Percentiles rank a stretch among this genome's conserved stretches.
These are phyloP conservation scores for Coprinopsis marcescibilis DNA, from an alignment of 768 basidiomycete genomes.

Conservation along the genomic window DNA sequence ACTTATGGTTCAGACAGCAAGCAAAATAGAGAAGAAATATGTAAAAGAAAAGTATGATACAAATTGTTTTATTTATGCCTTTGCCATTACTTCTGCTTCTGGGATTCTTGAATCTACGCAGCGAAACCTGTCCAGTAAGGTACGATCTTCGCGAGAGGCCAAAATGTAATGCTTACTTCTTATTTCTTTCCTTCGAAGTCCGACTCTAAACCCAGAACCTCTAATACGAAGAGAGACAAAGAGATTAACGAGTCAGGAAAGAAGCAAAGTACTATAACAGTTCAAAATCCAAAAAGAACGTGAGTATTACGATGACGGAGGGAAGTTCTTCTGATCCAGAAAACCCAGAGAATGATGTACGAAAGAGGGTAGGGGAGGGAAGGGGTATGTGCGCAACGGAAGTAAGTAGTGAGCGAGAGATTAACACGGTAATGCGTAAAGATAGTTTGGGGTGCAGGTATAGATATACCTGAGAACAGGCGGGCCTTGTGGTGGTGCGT, in stretches of 20 bases:
- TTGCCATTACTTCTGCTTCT: no score
- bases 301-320: slow-evolving; percentile 2
- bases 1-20: no score
- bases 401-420: slow-evolving; percentile 1
- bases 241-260: slow-evolving; percentile 1
- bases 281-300: background rate
- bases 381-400: background rate
- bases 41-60: no score
- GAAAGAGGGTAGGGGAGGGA: background rate
- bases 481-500: background rate
- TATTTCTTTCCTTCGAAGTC: background rate
- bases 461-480: background rate
- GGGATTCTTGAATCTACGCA: no score
- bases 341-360: background rate
- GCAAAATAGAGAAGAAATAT: no score
- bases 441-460: background rate
- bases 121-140: no score
- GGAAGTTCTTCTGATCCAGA: background rate
- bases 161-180: no score
- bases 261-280: slow-evolving; percentile 2
- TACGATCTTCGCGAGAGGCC: no score
- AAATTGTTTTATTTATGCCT: no score
- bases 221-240: background rate
- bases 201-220: slow-evolving; percentile 3
- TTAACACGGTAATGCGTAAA: slow-evolving; percentile 1